These are phyloP conservation scores for Solanum dulcamara DNA, from an alignment of 257 asterid genomes.

Conservation along the genomic window DNA sequence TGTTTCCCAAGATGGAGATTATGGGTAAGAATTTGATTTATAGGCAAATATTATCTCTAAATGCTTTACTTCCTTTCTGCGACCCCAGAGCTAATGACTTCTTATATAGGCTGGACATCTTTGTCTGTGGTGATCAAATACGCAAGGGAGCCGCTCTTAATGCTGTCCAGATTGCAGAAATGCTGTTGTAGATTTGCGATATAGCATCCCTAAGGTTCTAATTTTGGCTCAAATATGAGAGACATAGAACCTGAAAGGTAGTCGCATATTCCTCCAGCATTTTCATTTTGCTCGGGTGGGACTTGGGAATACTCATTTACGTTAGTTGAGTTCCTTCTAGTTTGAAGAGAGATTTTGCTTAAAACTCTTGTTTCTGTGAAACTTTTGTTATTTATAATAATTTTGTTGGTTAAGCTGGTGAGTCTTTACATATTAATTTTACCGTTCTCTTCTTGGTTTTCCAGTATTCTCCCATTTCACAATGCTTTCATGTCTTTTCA, in stretches of 20 bases:
- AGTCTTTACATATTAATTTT: background rate
- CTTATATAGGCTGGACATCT: slow-evolving; percentile 66
- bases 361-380: background rate
- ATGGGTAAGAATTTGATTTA: slow-evolving; percentile 39
- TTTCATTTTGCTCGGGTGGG: background rate
- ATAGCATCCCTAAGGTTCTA: background rate
- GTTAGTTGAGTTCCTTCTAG: background rate
- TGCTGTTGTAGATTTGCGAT: slow-evolving; percentile 37
- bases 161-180: slow-evolving; percentile 80
- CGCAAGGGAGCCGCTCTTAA: slow-evolving; percentile 96
- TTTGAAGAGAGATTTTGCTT: background rate
- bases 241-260: background rate
- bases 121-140: slow-evolving; percentile 94
- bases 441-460: background rate
- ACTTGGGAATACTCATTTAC: background rate
- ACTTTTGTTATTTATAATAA: background rate
- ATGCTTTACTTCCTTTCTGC: background rate
- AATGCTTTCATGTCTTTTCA: too few species aligned
- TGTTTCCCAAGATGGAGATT: slow-evolving; percentile 76
- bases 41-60: background rate
- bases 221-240: background rate
- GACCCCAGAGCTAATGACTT: background rate
- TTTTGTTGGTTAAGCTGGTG: background rate
- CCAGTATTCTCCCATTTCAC: background rate
- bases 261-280: background rate